Conservation (phyloP, 2,329 filamentous ascomycete genomes). For the Fusarium algeriense region DNA sequence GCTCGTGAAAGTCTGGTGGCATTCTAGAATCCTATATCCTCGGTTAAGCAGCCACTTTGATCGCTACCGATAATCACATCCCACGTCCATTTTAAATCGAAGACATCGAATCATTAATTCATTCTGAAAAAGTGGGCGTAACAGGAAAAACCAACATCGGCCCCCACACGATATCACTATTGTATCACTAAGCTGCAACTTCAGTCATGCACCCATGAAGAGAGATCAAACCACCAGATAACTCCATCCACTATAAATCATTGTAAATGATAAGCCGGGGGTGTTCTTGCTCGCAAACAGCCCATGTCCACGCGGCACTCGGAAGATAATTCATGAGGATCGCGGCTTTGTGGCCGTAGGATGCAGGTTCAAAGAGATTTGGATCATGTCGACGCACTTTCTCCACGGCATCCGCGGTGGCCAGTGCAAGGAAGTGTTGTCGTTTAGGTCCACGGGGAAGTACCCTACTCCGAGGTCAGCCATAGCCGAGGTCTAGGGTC, state of each 20-base stretch:
- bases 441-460: slow-evolving; percentile 50
- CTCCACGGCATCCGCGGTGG: slow-evolving; percentile 67
- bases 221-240: slow-evolving; percentile 26
- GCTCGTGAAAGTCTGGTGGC: slow-evolving; percentile 27
- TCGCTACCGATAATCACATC: not conserved
- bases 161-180: slow-evolving; percentile 25
- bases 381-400: slow-evolving; percentile 52
- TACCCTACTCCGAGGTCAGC: slow-evolving; percentile 45
- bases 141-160: slow-evolving; percentile 8
- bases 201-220: not conserved
- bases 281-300: slow-evolving; percentile 50
- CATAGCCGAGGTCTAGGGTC: slow-evolving; percentile 30
- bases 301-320: slow-evolving; percentile 56
- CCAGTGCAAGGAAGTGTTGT: slow-evolving; percentile 70
- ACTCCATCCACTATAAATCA: slow-evolving; percentile 47
- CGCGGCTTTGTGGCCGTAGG: slow-evolving; percentile 51
- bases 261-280: slow-evolving; percentile 54
- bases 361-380: slow-evolving; percentile 53
- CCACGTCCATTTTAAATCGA: slow-evolving; percentile 19
- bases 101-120: slow-evolving; percentile 16
- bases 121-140: slow-evolving; percentile 5
- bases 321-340: slow-evolving; percentile 53
- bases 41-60: slow-evolving; percentile 33
- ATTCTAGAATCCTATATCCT: slow-evolving; percentile 37
- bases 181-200: not conserved